Evolutionary conservation across 768 basidiomycete genomes (phyloP), one percentile per base, ranked within the genome.

Genomic region (Cystobasidium ongulense): DNA sequence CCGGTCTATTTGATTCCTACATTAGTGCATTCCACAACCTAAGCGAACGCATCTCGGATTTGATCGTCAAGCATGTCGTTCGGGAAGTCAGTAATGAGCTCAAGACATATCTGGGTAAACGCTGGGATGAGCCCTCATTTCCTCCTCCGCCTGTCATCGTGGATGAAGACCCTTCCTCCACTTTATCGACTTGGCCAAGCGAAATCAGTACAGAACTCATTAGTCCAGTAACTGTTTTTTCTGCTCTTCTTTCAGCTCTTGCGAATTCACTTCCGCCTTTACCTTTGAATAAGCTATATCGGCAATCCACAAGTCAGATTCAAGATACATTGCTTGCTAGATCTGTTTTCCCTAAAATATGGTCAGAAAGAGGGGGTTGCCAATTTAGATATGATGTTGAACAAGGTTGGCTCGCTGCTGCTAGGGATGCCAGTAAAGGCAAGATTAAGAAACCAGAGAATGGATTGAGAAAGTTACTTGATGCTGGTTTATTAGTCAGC

Each of bases 281-380:
- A 0, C 83, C 83, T 0, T 81, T 88, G 57, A 87, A 87, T 1
- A 80, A 82, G 11, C 80, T 95, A 25, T 98, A 96, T 80, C 85
- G 92, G 38, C 86, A 86, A 35, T 87, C 89, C 74, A 87, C 89
- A 25, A 82, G 86, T 8, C 86, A 86, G 41, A 78, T 98, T 15
- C 84, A 89, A 0, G 87, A 89, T 62, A 87, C 93, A 79, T 87
- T 98, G 65, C 82, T 90, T 23, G 90, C 93, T 76, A 89, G 93
- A 17, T 87, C 89, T 73, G 87, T 96, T 67, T 80, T 89, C 43
- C 90, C 90, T 79, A 87, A 82, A 5, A 83, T 84, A 67, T 83
- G 93, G 71, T 83, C 85, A 36, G 80, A 84, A 1, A 78, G 80
- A 8, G 88, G 91, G 68, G 90, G 88, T 3, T 84, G 83, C 73